phyloP scores from a whole-genome alignment of 139 green algal genomes.

The Chlorella vulgaris region DNA sequence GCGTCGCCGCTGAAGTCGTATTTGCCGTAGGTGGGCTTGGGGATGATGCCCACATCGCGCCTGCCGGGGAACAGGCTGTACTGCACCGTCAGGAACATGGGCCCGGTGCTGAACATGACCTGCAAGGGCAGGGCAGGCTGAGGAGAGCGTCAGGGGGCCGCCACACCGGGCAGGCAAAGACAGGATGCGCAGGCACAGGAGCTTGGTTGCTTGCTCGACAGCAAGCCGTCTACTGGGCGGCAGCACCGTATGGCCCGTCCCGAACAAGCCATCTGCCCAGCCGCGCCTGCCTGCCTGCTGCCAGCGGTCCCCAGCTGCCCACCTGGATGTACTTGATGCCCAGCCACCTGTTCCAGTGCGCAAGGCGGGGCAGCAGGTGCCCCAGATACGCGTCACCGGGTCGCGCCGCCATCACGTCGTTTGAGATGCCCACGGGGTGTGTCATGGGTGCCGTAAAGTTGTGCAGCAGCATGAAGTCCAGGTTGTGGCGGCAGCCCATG shows the following conservation, averaged over 20 bases:
- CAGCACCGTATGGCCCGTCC: too few species aligned
- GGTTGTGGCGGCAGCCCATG: conserved; percentile 48
- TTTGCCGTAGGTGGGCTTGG: conserved; percentile 54
- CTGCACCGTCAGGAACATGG: conserved; percentile 63
- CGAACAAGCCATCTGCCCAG: too few species aligned
- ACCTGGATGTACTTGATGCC: conserved; percentile 59
- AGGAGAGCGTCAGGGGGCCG: too few species aligned
- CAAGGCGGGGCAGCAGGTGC: conserved; percentile 20
- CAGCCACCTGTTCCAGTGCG: conserved; percentile 52
- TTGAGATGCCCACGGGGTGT: conserved; percentile 57
- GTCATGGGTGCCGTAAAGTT: conserved; percentile 59
- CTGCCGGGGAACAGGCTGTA: conserved; percentile 11
- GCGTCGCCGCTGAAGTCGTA: conserved; percentile 44
- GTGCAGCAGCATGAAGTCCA: conserved; percentile 52
- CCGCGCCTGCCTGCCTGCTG: not conserved
- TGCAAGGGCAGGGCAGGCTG: too few species aligned
- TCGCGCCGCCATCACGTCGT: conserved; percentile 56
- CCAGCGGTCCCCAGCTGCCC: not conserved
- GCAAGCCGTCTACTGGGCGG: not conserved
- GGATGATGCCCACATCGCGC: conserved; percentile 43
- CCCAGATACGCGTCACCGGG: conserved; percentile 39
- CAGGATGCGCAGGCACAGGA: not conserved
- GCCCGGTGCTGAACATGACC: conserved; percentile 68
- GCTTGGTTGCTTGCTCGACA: not conserved
- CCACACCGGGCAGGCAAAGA: not conserved